Base-by-base conservation (phyloP, 75 land plant genomes). In the Picea glauca region DNA sequence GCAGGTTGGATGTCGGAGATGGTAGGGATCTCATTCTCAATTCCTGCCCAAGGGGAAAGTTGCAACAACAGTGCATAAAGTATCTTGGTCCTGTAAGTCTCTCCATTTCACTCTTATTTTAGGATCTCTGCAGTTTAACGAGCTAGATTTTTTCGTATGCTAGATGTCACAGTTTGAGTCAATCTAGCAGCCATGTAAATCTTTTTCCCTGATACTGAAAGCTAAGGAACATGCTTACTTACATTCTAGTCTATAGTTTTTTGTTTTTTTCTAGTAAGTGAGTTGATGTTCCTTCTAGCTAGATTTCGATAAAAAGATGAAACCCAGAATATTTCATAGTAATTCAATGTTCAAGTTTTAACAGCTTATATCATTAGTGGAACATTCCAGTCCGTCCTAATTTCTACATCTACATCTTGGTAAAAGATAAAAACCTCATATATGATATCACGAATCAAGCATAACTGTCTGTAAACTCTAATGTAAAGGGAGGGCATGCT, bases 1-100 rank as follows among this genome's bases (percentile, higher is more conserved):
- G 33, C 81, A 91, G 93, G 93, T 79, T 91, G 79, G 93, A 91
- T 87, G 80, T 89, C 57, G 93, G 93, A 23, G 89, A 84, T 20
- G 93, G 93, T 43, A 86, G 78, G 68, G 89, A 87, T 58, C 79
- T 91, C 58, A 83, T 85, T 75, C 80, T 89, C 74, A 76, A 63
- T 0, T 76, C 76, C 5, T 91, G 93, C 79, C 72, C 82, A 40
- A 82, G 91, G 77, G 74, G 21, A n/a, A 84, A 81, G 73, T 78
- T 91, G 58, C 80, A 82, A 14, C 73, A 82, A 50, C 82, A 89
- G 78, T 83, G 82, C 56, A 83, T 91, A 72, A 82, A 76, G 54
- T 91, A 91, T 68, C 87, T 91, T 54, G 84, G 92, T 32, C 93
- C 92, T 58, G 93, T 91, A 86, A 65, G 89, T 74, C 20, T 58